phyloP scores from a whole-genome alignment of 2,329 filamentous ascomycete species.

The Stachybotrys chlorohalonatus region DNA sequence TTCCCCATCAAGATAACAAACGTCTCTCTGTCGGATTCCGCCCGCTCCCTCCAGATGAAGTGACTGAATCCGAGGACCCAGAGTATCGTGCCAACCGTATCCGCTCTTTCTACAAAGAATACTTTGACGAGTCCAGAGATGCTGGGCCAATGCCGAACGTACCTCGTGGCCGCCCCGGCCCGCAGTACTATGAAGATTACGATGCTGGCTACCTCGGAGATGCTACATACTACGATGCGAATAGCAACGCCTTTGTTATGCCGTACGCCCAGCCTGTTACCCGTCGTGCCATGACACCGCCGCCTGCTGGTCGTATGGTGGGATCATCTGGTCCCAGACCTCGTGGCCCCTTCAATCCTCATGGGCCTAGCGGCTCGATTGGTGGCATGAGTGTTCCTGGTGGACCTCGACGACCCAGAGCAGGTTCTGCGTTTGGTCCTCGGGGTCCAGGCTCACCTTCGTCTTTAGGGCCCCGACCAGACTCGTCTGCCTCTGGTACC shows the following conservation, averaged over 20 bases:
- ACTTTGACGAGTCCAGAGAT: conserved; percentile 78
- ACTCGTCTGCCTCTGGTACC: conserved; percentile 54
- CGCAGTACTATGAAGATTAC: conserved; percentile 66
- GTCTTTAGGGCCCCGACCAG: conserved; percentile 45
- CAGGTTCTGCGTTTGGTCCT: conserved; percentile 29
- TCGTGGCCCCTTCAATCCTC: conserved; percentile 17
- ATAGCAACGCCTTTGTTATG: conserved; percentile 63
- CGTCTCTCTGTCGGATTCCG: conserved; percentile 66
- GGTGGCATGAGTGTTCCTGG: conserved; percentile 37
- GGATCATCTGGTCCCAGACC: conserved; percentile 10
- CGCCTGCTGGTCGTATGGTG: conserved; percentile 47
- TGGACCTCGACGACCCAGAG: conserved; percentile 44
- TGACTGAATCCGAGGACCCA: conserved; percentile 73
- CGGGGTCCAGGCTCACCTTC: conserved; percentile 10
- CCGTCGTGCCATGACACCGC: conserved; percentile 92
- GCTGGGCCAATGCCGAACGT: conserved; percentile 21
- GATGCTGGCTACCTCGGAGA: conserved; percentile 62
- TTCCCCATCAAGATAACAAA: conserved; percentile 46
- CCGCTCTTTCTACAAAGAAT: conserved; percentile 98
- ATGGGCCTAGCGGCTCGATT: conserved; percentile 38
- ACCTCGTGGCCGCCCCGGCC: conserved; percentile 9
- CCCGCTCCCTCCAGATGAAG: conserved; percentile 79
- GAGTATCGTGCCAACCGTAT: conserved; percentile 94
- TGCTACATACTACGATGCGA: conserved; percentile 56
- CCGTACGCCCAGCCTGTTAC: conserved; percentile 78